Conservation (phyloP, 805 yeast species). For the Candida maesae region DNA sequence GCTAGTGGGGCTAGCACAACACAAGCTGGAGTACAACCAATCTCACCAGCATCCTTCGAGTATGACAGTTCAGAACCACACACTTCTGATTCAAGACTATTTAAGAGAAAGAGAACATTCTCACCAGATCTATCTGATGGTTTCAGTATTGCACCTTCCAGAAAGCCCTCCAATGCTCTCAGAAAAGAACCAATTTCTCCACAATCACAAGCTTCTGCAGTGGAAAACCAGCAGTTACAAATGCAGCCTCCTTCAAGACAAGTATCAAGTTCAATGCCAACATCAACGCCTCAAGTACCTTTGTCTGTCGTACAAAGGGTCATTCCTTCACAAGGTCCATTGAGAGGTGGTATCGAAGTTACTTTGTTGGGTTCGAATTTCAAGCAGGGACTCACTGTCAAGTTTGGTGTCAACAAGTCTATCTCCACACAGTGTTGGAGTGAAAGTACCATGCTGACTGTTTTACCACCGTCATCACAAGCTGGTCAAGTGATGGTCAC, state of each 20-base stretch:
- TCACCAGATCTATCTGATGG: constrained; percentile 31
- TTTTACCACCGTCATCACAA: constrained; percentile 83
- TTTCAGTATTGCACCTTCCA: constrained; percentile 35
- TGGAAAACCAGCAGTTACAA: constrained; percentile 10
- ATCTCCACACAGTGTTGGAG: constrained; percentile 95
- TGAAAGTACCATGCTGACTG: constrained; percentile 87
- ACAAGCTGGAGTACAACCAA: constrained; percentile 27
- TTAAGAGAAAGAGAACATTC: constrained; percentile 45
- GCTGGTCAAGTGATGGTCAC: constrained; percentile 92
- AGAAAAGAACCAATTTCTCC: constrained; percentile 43
- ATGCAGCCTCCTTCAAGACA: constrained; percentile 3
- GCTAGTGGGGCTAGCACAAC: constrained; percentile 9
- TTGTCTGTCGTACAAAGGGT: constrained; percentile 61
- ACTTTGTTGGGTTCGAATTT: constrained; percentile 87
- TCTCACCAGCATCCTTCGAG: constrained; percentile 62
- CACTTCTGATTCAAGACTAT: constrained; percentile 36
- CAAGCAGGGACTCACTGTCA: constrained; percentile 75
- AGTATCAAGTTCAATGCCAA: neutral
- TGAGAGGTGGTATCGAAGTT: constrained; percentile 94
- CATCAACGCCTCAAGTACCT: constrained; percentile 2
- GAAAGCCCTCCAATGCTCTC: constrained; percentile 36
- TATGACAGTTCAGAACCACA: constrained; percentile 55
- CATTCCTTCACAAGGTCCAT: constrained; percentile 94
- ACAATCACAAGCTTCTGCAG: constrained; percentile 16
- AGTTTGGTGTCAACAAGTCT: constrained; percentile 79